Base-by-base conservation (phyloP, 257 asterid genomes). In the Nyctanthes arbortristis region DNA sequence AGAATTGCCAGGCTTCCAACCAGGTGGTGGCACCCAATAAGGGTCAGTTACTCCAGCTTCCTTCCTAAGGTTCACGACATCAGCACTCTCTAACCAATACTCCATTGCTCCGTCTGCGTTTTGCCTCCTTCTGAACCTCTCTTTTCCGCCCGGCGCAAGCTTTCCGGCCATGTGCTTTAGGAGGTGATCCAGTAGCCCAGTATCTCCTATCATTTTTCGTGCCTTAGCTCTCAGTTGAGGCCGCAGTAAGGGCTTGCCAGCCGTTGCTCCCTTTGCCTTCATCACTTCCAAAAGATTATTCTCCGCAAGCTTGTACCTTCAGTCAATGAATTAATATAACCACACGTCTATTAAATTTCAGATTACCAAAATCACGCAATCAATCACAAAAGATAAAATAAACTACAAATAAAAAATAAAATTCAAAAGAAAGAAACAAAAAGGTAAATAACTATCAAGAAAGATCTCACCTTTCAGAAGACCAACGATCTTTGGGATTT, bases 81-180 rank as follows among this genome's bases (percentile, higher is more conserved):
- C 87, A 75, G 99, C 95, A 84, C 78, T 80, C 78, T 93, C 99
- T 81, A 93, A 66, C 99, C 99, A 93, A 76, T 93, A 93, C 85
- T 93, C 96, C 97, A 93, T 93, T 36, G 96, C 96, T 30, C 99
- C 99, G 25, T 91, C 97, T 3, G 96, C 27, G 20, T 49, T 49
- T 27, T 49, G 58, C 28, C 58, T 11, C 58, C 58, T 49, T 49
- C 58, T 49, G 8, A 49, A 49, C 12, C 58, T 49, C 58, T 49
- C 28, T 49, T 49, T 22, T 2, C 58, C 58, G 20, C 91, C 90
- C 1, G 99, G 99, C 30, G 97, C 96, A 72, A 87, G 77, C 80
- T 87, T 89, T 27, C 96, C 99, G 1, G 99, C 96, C 96, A 93
- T 84, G 71, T 93, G 99, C 88, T 93, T 93, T 59, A 91, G 86